Percentiles rank a stretch among this genome's conserved stretches.
Evolutionary conservation across 2,329 filamentous ascomycete genomes (phyloP).

Genomic region (Aureobasidium sp.): DNA sequence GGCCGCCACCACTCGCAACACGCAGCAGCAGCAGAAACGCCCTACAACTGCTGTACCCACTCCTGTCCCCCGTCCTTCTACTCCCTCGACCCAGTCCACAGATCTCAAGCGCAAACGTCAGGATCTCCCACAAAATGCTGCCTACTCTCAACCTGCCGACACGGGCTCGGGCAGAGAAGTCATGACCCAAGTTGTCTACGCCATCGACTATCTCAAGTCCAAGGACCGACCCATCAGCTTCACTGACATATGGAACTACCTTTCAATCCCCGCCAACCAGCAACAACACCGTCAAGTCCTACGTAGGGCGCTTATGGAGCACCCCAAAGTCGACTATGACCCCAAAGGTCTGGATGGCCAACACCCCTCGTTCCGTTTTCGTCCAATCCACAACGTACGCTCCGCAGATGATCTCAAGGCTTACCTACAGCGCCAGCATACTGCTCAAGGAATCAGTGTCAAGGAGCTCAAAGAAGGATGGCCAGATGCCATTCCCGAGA

Average conservation of each 20-base stretch:
- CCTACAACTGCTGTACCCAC: neutral
- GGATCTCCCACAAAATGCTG: slow-evolving; percentile 40
- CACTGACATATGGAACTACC: slow-evolving; percentile 69
- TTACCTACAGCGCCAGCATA: slow-evolving; percentile 73
- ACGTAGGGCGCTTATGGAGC: slow-evolving; percentile 59
- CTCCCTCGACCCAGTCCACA: neutral
- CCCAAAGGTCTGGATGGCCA: slow-evolving; percentile 55
- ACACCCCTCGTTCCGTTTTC: slow-evolving; percentile 64
- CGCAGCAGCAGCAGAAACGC: slow-evolving; percentile 14
- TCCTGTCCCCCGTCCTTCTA: slow-evolving; percentile 1
- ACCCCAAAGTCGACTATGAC: slow-evolving; percentile 55
- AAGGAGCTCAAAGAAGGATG: slow-evolving; percentile 95
- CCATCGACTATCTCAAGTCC: slow-evolving; percentile 72
- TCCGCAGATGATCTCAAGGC: slow-evolving; percentile 69
- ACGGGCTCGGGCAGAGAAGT: slow-evolving; percentile 72
- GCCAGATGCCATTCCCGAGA: slow-evolving; percentile 72
- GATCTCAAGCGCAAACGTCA: slow-evolving; percentile 57
- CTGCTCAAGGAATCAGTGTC: slow-evolving; percentile 72
- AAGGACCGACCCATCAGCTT: slow-evolving; percentile 63
- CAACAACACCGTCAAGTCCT: slow-evolving; percentile 51
- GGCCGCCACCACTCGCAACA: slow-evolving; percentile 26
- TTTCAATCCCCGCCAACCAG: slow-evolving; percentile 55
- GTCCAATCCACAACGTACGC: slow-evolving; percentile 75
- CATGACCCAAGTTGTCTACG: slow-evolving; percentile 81
- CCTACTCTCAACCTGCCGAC: slow-evolving; percentile 71